Evolutionary conservation across 2,329 filamentous ascomycete genomes (phyloP), one percentile per base, ranked within the genome.

Genomic region (Ceratocystis cubensis): DNA sequence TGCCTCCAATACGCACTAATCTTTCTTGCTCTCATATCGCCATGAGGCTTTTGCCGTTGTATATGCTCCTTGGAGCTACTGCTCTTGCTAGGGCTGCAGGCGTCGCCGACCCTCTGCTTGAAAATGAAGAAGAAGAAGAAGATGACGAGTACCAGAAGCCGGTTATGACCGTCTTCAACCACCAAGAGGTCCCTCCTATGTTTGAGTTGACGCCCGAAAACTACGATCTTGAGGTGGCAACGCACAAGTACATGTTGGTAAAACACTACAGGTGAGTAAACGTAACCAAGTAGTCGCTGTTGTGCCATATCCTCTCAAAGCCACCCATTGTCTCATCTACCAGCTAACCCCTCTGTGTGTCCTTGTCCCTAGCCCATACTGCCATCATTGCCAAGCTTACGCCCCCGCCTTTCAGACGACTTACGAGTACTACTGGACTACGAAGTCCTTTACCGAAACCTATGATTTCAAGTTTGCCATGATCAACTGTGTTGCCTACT

Each of bases 361-460:
- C 17, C 48, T 22, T 20, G 45, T 72, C 72, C 37, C 6, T 67
- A 85, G 83, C 71, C 83, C 83, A 10, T 84, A 79, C 70, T 85
- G 83, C 75, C 81, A 81, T 61, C 91, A 96, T 75, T 96, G 92
- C 78, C 82, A 82, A 74, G 79, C 82, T 63, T 89, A 91, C 72
- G 91, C 89, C 64, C 94, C 94, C 6, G 87, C 84, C 63, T 96
- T 85, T 80, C 91, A 97, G 76, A 96, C 92, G 4, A 76, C 93
- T 15, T 96, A 97, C 80, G 94, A 99, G 78, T 96, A 87, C 76
- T 99, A 96, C 78, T 79, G 90, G 78, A 96, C 92, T 46, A 94
- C 90, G 46, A 87, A 91, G 50, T 76, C 77, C 33, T 96, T 96
- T 73, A 85, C 86, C 41, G 81, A 86, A 65, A 94, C 86, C 75